Conservation (phyloP, 768 basidiomycete species). For the Boletus reticuloceps region DNA sequence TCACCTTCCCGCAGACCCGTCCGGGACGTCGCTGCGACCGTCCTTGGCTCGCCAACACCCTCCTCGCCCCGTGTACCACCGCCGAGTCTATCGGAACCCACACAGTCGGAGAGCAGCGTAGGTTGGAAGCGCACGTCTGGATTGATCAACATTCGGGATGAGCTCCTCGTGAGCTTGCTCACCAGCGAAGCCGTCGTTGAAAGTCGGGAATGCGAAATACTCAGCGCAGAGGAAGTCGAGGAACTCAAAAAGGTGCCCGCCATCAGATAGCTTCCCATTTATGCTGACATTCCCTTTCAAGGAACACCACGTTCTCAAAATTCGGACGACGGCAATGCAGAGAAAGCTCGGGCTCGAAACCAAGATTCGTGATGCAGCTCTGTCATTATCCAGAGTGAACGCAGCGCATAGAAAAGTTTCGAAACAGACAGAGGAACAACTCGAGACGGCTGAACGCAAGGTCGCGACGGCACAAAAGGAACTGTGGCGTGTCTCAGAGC, state of each 20-base stretch:
- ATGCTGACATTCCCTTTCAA: slow-evolving; percentile 28
- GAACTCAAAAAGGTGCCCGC: slow-evolving; percentile 61
- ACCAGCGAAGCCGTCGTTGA: slow-evolving; percentile 96
- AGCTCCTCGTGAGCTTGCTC: slow-evolving; percentile 83
- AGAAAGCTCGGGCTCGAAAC: slow-evolving; percentile 80
- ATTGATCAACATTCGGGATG: slow-evolving; percentile 64
- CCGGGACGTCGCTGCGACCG: slow-evolving; percentile 10
- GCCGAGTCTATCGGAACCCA: slow-evolving; percentile 32
- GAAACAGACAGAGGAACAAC: slow-evolving; percentile 66
- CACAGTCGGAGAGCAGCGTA: slow-evolving; percentile 34
- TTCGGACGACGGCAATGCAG: slow-evolving; percentile 61
- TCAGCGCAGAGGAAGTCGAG: slow-evolving; percentile 71
- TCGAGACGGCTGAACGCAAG: slow-evolving; percentile 70
- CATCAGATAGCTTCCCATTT: slow-evolving; percentile 19
- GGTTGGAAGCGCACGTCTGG: slow-evolving; percentile 45
- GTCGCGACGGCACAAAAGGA: slow-evolving; percentile 72
- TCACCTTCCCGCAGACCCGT: slow-evolving; percentile 19
- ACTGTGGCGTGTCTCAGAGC: slow-evolving; percentile 63
- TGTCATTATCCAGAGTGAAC: slow-evolving; percentile 70
- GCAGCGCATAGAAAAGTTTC: slow-evolving; percentile 52
- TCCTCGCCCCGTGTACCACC: slow-evolving; percentile 37
- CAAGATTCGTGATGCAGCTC: slow-evolving; percentile 84
- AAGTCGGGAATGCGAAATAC: slow-evolving; percentile 74
- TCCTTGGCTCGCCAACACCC: slow-evolving; percentile 36
- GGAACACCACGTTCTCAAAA: slow-evolving; percentile 73